Percentiles rank a stretch among this genome's conserved stretches.
These are phyloP conservation scores for Colletotrichum shisoi DNA, from an alignment of 2,329 filamentous ascomycete species.

Conservation along the genomic window DNA sequence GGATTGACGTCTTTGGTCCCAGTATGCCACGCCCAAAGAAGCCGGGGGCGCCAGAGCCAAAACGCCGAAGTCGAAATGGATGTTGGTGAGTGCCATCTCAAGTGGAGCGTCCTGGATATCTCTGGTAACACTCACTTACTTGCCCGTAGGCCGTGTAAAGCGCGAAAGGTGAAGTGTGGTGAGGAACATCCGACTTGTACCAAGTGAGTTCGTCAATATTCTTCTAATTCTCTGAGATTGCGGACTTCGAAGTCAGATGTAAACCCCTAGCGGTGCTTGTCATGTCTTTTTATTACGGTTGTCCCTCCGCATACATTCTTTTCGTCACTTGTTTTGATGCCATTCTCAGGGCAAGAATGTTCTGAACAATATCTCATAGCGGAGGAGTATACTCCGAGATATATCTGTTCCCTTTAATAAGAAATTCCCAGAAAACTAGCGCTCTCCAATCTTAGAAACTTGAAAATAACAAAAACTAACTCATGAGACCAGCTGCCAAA, in stretches of 20 bases:
- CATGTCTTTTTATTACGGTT: too few relatives aligned
- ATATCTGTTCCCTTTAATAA: too few relatives aligned
- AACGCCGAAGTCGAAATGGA: constrained; percentile 56
- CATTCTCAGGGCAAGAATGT: background rate
- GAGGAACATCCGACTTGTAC: constrained; percentile 77
- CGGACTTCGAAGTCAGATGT: background rate
- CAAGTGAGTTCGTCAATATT: constrained; percentile 57
- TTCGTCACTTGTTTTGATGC: too few relatives aligned
- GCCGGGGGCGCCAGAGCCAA: constrained; percentile 54
- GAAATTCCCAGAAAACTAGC: too few relatives aligned
- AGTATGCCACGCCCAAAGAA: constrained; percentile 56
- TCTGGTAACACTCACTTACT: constrained; percentile 6
- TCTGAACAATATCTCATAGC: background rate
- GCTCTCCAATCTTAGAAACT: background rate
- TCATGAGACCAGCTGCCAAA: constrained; percentile 62
- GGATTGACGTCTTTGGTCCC: constrained; percentile 25
- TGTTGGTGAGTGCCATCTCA: constrained; percentile 51
- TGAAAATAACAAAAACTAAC: constrained; percentile 1
- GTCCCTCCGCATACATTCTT: background rate
- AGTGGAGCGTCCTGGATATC: background rate
- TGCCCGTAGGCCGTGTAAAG: constrained; percentile 76
- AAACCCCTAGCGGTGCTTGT: background rate
- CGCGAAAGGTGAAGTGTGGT: constrained; percentile 76
- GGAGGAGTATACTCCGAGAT: too few relatives aligned
- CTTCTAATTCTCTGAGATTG: background rate